Conservation (phyloP, 1,139 yeast species). For the Pichia sp. region DNA sequence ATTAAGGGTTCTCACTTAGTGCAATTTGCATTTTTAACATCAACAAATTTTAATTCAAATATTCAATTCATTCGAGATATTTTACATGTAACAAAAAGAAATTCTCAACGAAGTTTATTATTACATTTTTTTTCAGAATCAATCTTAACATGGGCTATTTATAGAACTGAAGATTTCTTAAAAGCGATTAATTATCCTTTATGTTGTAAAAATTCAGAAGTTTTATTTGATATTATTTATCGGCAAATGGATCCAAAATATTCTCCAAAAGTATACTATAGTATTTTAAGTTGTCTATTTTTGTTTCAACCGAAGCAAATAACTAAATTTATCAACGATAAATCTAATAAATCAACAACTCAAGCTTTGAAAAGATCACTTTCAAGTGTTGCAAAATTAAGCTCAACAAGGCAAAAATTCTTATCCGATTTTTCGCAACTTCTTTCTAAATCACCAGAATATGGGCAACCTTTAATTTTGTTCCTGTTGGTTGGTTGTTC, state of each 20-base stretch:
- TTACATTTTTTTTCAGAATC: slow-evolving; percentile 46
- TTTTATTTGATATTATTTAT: slow-evolving; percentile 23
- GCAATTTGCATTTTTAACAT: slow-evolving; percentile 43
- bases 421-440: slow-evolving; percentile 21
- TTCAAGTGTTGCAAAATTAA: slow-evolving; percentile 14
- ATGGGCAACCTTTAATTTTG: slow-evolving; percentile 28
- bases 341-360: slow-evolving; percentile 19
- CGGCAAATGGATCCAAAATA: slow-evolving; percentile 22
- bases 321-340: slow-evolving; percentile 20
- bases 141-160: slow-evolving; percentile 48
- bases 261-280: slow-evolving; percentile 20
- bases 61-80: slow-evolving; percentile 37
- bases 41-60: slow-evolving; percentile 34
- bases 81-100: slow-evolving; percentile 39
- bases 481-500: slow-evolving; percentile 32
- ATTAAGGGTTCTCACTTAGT: slow-evolving; percentile 47
- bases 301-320: slow-evolving; percentile 23
- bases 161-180: slow-evolving; percentile 46
- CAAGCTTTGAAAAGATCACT: slow-evolving; percentile 24
- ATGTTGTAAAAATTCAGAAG: slow-evolving; percentile 17
- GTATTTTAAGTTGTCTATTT: slow-evolving; percentile 22
- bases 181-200: slow-evolving; percentile 15
- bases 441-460: slow-evolving; percentile 21
- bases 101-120: slow-evolving; percentile 49
- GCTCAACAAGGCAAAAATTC: slow-evolving; percentile 23